phyloP scores from a whole-genome alignment of 2,329 filamentous ascomycete species.

The Sclerotinia borealis region DNA sequence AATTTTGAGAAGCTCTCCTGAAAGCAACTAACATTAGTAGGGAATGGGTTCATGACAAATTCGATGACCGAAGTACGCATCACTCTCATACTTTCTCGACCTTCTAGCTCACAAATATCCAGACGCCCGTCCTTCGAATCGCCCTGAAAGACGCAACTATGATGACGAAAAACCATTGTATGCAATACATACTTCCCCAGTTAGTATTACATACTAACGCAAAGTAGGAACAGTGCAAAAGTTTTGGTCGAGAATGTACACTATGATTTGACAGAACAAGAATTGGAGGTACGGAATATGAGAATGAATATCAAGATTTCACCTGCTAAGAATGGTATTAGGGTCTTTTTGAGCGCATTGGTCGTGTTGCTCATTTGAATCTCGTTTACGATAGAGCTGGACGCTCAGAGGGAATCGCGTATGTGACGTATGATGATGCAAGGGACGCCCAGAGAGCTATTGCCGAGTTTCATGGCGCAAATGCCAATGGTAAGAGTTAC shows the following conservation, averaged over 20 bases:
- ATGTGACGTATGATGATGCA: slow-evolving; percentile 68
- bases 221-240: slow-evolving; percentile 56
- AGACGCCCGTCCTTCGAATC: slow-evolving; percentile 22
- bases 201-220: slow-evolving; percentile 8
- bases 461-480: slow-evolving; percentile 78
- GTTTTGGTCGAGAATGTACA: slow-evolving; percentile 85
- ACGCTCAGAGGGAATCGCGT: slow-evolving; percentile 78
- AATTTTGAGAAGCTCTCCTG: background rate
- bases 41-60: slow-evolving; percentile 93
- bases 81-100: slow-evolving; percentile 1
- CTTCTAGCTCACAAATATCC: slow-evolving; percentile 21
- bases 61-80: slow-evolving; percentile 60
- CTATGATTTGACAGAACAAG: slow-evolving; percentile 81
- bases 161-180: slow-evolving; percentile 5
- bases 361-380: slow-evolving; percentile 60
- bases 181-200: background rate
- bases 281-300: slow-evolving; percentile 60
- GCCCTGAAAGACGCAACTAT: slow-evolving; percentile 3
- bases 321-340: slow-evolving; percentile 35
- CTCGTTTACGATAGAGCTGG: slow-evolving; percentile 83
- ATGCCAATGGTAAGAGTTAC: slow-evolving; percentile 64
- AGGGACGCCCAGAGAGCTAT: slow-evolving; percentile 71
- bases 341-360: slow-evolving; percentile 77
- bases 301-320: background rate
- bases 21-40: slow-evolving; percentile 37